Conservation (phyloP, 1,284 basidiomycete species). For the Puccinia triticina region DNA sequence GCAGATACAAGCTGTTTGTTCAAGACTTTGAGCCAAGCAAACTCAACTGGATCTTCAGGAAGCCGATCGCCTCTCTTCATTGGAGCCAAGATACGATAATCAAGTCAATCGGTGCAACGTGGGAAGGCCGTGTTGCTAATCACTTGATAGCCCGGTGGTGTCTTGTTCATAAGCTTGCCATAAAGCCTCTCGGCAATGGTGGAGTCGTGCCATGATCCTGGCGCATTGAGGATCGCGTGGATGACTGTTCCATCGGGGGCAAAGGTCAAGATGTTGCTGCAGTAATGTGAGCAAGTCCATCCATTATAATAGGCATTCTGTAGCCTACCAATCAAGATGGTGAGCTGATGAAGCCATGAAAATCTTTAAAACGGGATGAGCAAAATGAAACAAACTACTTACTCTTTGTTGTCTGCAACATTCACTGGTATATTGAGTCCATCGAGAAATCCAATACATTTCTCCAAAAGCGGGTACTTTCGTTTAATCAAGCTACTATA, state of each 20-base stretch:
- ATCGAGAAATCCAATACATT: background rate
- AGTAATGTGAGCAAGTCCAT: background rate
- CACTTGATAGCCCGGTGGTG: background rate
- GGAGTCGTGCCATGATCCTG: background rate
- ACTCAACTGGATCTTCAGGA: background rate
- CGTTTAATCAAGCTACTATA: background rate
- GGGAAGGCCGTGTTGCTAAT: background rate
- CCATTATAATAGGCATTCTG: constrained; percentile 15
- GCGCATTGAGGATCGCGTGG: background rate
- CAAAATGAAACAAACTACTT: background rate
- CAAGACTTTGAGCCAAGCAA: background rate
- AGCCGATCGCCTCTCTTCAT: background rate
- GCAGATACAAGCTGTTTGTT: background rate
- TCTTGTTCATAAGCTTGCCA: background rate
- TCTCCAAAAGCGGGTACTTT: background rate
- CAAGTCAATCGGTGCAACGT: background rate
- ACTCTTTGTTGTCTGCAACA: background rate
- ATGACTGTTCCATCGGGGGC: background rate
- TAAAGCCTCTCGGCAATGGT: background rate
- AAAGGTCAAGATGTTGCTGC: constrained; percentile 4
- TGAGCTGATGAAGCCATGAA: no score
- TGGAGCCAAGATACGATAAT: background rate
- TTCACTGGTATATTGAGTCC: background rate
- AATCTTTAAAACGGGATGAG: no score
- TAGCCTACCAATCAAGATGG: background rate